Conservation (phyloP, 176 grass and related monocot genomes). For the Thinopyrum elongatum region DNA sequence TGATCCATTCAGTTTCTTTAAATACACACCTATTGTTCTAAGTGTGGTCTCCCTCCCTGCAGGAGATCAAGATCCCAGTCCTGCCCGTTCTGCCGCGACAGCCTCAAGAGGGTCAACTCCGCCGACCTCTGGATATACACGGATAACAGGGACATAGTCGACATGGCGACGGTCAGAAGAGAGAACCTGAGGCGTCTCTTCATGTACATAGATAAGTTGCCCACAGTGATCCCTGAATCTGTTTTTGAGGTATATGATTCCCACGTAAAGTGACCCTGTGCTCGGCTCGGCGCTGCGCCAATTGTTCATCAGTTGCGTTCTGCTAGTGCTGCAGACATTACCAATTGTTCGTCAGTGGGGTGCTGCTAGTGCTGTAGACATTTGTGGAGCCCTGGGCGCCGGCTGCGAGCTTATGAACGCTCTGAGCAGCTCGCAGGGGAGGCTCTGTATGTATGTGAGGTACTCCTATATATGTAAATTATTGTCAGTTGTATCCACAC, state of each 20-base stretch:
- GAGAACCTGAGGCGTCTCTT: constrained; percentile 76
- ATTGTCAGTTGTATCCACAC: constrained; percentile 1
- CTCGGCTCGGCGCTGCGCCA: background rate
- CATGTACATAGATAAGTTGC: constrained; percentile 90
- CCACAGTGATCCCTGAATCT: constrained; percentile 66
- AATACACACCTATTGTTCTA: background rate
- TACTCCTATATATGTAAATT: constrained; percentile 18
- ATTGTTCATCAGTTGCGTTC: background rate
- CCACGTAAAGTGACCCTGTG: constrained; percentile 64
- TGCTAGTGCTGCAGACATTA: constrained; percentile 1
- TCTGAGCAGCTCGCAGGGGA: constrained; percentile 5
- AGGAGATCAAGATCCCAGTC: constrained; percentile 87
- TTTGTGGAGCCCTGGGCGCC: constrained; percentile 25
- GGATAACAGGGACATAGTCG: constrained; percentile 60
- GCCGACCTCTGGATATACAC: constrained; percentile 83
- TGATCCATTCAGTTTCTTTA: background rate
- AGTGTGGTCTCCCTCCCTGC: background rate
- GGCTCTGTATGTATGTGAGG: constrained; percentile 25
- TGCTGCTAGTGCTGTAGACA: background rate
- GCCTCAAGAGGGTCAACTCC: constrained; percentile 68
- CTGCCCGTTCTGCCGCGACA: constrained; percentile 85
- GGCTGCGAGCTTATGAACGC: constrained; percentile 1
- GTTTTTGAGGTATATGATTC: constrained; percentile 66
- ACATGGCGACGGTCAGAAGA: constrained; percentile 56
- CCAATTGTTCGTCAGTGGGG: background rate